These are phyloP conservation scores for Juncus effusus DNA, from an alignment of 176 grass and related monocot species.

Conservation along the genomic window DNA sequence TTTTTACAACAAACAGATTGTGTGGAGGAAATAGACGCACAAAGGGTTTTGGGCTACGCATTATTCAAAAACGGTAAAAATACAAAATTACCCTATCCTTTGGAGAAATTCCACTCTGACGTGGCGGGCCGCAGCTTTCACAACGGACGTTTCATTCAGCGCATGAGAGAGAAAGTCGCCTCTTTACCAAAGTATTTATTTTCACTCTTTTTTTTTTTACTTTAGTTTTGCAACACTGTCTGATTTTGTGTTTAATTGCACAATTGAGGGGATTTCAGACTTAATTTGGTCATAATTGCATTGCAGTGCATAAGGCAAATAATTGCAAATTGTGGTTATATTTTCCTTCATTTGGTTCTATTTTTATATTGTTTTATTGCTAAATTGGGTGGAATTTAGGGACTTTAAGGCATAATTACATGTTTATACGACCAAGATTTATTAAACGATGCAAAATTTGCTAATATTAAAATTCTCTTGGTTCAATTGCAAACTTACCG, in stretches of 20 bases:
- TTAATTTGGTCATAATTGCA: no score
- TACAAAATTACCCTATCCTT: constrained; percentile 78
- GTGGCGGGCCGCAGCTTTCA: constrained; percentile 95
- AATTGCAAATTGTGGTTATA: neutral
- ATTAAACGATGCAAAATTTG: no score
- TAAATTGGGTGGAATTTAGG: no score
- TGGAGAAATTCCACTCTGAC: constrained; percentile 87
- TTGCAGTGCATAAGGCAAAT: neutral
- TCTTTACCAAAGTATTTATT: constrained; percentile 67
- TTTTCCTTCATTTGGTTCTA: neutral
- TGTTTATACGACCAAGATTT: no score
- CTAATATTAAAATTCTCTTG: no score
- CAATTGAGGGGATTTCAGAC: neutral
- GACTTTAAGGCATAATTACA: no score
- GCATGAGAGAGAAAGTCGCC: constrained; percentile 79
- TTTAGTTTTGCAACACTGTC: neutral
- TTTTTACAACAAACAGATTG: constrained; percentile 52
- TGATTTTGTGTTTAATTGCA: constrained; percentile 1
- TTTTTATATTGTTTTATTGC: neutral
- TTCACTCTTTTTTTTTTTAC: neutral
- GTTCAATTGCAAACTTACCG: no score
- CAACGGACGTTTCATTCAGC: constrained; percentile 93
- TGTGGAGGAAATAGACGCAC: constrained; percentile 92
- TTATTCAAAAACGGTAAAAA: constrained; percentile 86
- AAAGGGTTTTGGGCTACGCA: constrained; percentile 78